Conservation (phyloP, 1,284 basidiomycete genomes). For the Marasmius oreades region DNA sequence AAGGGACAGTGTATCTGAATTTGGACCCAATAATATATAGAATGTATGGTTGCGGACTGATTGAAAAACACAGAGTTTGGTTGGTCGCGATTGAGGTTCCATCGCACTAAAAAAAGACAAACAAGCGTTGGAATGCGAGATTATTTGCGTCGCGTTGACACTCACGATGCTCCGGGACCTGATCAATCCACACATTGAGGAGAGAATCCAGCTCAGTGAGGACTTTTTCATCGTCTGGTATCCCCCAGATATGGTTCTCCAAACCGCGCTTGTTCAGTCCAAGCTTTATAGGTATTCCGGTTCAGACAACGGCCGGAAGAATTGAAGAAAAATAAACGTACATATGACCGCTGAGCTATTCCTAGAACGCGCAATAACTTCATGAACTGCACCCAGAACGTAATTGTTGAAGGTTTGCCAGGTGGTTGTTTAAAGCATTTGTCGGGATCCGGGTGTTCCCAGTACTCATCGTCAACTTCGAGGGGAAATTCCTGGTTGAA, state of each 20-base stretch:
- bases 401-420: slow-evolving; percentile 28
- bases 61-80: slow-evolving; percentile 2
- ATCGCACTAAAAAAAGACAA: neutral
- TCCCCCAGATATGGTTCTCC: neutral
- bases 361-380: slow-evolving; percentile 45
- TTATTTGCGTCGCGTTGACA: neutral
- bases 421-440: slow-evolving; percentile 30
- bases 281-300: neutral
- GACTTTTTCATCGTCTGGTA: neutral
- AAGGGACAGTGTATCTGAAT: neutral
- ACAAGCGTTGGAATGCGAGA: neutral
- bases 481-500: slow-evolving; percentile 48
- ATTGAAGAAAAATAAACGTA: slow-evolving; percentile 10
- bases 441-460: slow-evolving; percentile 24
- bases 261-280: neutral
- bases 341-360: slow-evolving; percentile 41
- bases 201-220: neutral
- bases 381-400: slow-evolving; percentile 38
- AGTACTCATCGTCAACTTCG: slow-evolving; percentile 40
- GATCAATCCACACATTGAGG: neutral
- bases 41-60: slow-evolving; percentile 8
- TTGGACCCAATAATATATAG: slow-evolving; percentile 9
- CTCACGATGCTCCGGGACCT: neutral
- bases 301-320: neutral
- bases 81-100: slow-evolving; percentile 5